phyloP scores from a whole-genome alignment of 345 rosid species.

The Dimocarpus longan region DNA sequence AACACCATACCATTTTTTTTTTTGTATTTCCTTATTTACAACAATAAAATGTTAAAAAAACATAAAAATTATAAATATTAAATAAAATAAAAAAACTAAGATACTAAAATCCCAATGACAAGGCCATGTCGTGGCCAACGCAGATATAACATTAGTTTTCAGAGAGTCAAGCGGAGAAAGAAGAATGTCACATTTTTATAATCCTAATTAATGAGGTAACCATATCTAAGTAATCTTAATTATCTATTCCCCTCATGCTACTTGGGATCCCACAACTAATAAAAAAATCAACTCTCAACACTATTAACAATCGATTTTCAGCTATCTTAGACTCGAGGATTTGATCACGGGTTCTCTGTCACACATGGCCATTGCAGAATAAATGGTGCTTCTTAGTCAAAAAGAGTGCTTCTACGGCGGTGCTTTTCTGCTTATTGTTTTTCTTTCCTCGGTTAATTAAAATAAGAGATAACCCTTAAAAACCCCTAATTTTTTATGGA shows the following conservation, averaged over 20 bases:
- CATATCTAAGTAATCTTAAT: slow-evolving; percentile 33
- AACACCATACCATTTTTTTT: too few relatives aligned
- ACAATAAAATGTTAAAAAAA: neutral
- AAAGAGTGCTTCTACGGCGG: neutral
- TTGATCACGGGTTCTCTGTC: neutral
- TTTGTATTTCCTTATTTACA: neutral
- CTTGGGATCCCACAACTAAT: neutral
- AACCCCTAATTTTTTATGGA: too few relatives aligned
- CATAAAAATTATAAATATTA: neutral
- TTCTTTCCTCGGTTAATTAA: neutral
- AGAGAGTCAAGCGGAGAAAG: neutral
- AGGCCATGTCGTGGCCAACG: slow-evolving; percentile 36
- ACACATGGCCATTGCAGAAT: slow-evolving; percentile 13
- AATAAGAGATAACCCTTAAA: too few relatives aligned
- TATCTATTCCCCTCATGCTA: slow-evolving; percentile 2
- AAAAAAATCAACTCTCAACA: neutral
- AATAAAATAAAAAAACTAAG: neutral
- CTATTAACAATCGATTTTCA: neutral
- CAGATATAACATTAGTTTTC: slow-evolving; percentile 11
- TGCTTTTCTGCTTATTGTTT: neutral
- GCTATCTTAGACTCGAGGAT: neutral
- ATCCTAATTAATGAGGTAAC: slow-evolving; percentile 16
- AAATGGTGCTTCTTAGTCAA: slow-evolving; percentile 11
- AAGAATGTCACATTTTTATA: slow-evolving; percentile 14
- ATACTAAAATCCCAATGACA: slow-evolving; percentile 4